phyloP scores from a whole-genome alignment of 2,329 filamentous ascomycete species.

The Apiospora saccharicola region DNA sequence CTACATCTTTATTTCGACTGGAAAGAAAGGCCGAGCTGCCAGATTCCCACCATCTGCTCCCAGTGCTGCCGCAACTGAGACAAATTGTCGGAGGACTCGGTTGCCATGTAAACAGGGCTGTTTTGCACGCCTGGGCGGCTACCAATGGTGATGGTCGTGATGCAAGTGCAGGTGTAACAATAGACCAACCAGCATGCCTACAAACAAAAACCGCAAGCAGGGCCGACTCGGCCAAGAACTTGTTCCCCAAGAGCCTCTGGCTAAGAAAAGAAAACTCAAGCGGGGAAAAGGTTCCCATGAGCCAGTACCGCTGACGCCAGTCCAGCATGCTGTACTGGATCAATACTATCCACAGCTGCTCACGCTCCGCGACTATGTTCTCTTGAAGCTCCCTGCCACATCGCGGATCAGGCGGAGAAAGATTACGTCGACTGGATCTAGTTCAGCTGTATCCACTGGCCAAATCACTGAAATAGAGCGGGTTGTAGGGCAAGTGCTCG shows the following conservation, averaged over 20 bases:
- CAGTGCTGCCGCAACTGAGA: neutral
- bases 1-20: neutral
- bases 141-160: neutral
- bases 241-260: neutral
- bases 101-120: slow-evolving; percentile 18
- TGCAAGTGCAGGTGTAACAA: slow-evolving; percentile 1
- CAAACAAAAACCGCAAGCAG: neutral
- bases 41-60: neutral
- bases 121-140: neutral
- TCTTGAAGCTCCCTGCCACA: slow-evolving; percentile 69
- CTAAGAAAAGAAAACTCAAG: slow-evolving; percentile 6
- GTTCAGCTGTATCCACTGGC: slow-evolving; percentile 29
- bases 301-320: neutral
- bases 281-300: neutral
- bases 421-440: slow-evolving; percentile 54
- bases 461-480: slow-evolving; percentile 44
- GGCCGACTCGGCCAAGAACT: neutral
- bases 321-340: slow-evolving; percentile 68
- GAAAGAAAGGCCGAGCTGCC: slow-evolving; percentile 15
- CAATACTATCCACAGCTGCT: slow-evolving; percentile 72
- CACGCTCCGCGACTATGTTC: slow-evolving; percentile 74
- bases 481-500: slow-evolving; percentile 66
- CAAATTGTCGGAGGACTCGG: neutral
- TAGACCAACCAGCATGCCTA: slow-evolving; percentile 1
- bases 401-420: slow-evolving; percentile 70